Evolutionary conservation across 202 grass and related monocot genomes (phyloP), one percentile per base, ranked within the genome.

Genomic region (Panicum virgatum): DNA sequence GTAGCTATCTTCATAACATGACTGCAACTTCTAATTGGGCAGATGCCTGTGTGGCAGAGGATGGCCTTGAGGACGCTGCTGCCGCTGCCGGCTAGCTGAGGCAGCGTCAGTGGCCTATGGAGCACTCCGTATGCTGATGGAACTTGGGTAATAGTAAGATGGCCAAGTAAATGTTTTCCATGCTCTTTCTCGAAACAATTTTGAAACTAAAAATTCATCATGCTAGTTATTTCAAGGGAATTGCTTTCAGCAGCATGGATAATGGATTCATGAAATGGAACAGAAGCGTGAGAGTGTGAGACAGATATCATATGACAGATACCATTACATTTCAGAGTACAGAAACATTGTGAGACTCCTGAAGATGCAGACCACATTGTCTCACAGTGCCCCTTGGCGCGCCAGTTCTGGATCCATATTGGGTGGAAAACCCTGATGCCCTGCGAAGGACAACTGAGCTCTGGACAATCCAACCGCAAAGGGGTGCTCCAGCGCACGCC

Each of bases 311-410:
- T 54, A 66, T 70, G 36, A n/a, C 11, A 76, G 62, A 23, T 76
- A 85, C 66, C n/a, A 77, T 66, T 15, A 72, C 40, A 77, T 58
- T 51, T 82, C 22, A 51, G 30, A 74, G 56, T 65, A 66, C 16
- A 68, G 7, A 68, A 22, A 37, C 45, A 81, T 68, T 18, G 15
- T 13, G 22, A 66, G 18, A 80, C n/a, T n/a, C n/a, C n/a, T n/a
- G n/a, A n/a, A n/a, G n/a, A n/a, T n/a, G n/a, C n/a, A n/a, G n/a
- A n/a, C n/a, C n/a, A n/a, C n/a, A n/a, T n/a, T n/a, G n/a, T n/a
- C n/a, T n/a, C n/a, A n/a, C n/a, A n/a, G n/a, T n/a, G n/a, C n/a
- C n/a, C n/a, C n/a, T n/a, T n/a, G n/a, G n/a, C n/a, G n/a, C n/a
- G n/a, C n/a, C n/a, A n/a, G n/a, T n/a, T n/a, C n/a, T n/a, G n/a